phyloP scores from a whole-genome alignment of 768 basidiomycete species.

The Hygrophoropsis aurantiaca region DNA sequence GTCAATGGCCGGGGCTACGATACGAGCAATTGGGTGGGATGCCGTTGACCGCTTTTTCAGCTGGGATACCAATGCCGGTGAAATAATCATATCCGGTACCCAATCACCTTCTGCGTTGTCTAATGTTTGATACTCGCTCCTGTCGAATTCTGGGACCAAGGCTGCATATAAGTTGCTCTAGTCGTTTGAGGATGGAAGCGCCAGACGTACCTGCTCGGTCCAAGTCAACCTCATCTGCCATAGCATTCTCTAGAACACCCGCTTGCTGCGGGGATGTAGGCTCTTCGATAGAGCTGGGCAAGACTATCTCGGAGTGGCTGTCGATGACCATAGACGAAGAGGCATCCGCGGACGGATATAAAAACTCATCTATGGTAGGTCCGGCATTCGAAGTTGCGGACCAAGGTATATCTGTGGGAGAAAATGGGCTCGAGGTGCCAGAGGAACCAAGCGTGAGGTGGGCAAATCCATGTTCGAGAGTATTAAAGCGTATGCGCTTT shows the following conservation, averaged over 20 bases:
- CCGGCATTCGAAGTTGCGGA: constrained; percentile 4
- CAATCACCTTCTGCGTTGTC: constrained; percentile 24
- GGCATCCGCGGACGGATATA: background rate
- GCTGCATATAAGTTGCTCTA: background rate
- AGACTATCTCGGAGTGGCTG: constrained; percentile 14
- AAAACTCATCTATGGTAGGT: constrained; percentile 3
- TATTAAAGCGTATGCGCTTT: constrained; percentile 50
- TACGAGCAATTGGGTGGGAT: constrained; percentile 18
- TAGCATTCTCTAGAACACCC: constrained; percentile 51
- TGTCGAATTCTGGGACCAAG: constrained; percentile 28
- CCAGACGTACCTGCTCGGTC: constrained; percentile 51
- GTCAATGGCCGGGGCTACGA: constrained; percentile 8
- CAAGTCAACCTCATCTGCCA: constrained; percentile 73
- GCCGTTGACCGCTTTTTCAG: constrained; percentile 35
- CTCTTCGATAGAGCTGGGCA: constrained; percentile 44
- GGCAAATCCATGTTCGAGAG: constrained; percentile 58
- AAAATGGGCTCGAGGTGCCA: constrained; percentile 1
- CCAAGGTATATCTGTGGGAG: constrained; percentile 2
- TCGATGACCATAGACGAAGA: constrained; percentile 3
- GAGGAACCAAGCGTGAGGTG: constrained; percentile 38
- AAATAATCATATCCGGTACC: constrained; percentile 37
- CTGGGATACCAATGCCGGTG: constrained; percentile 44
- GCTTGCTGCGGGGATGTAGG: constrained; percentile 24
- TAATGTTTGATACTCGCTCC: constrained; percentile 20
- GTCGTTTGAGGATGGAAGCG: background rate